Evolutionary conservation across 106 monocot species (phyloP), one percentile per base, ranked within the genome.

Genomic region (Alisma plantagoaquatica): DNA sequence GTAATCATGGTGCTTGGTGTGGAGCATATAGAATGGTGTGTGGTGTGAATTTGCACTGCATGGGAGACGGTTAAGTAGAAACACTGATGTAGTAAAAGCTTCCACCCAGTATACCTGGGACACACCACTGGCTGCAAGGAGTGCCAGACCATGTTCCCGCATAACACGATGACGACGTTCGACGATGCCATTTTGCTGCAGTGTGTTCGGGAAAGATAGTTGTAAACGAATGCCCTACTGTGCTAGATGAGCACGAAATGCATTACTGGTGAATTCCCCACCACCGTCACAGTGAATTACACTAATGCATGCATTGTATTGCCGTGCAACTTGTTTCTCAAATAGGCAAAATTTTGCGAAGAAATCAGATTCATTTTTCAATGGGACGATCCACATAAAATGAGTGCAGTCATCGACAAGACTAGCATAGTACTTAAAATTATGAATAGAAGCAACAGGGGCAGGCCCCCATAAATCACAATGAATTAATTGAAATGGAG

Each of bases 51-150:
- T 6, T 35, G 23, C 23, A 3, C 16, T 2, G 10, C 43, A 42
- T 20, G 58, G 43, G 10, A 58, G 12, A 15, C 58, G 18, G 25
- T 58, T 58, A n/a, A 58, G 27, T 10, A 58, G 58, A 27, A 35
- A 58, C 17, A 38, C 38, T 38, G 56, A 2, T 0, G 33, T 56
- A 9, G 35, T 35, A 19, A 56, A 33, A 0, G 35, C 10, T 23
- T 56, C 56, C 0, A 33, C 56, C 56, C 33, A 56, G 41, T 31
- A 31, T 23, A 35, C 2, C 11, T 22, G 33, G 12, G 56, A 41
- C 0, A 56, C 56, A 32, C 24, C 9, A 9, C n/a, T 31, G 31
- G 33, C 23, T 23, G 23, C 33, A 19, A 33, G 3, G 4, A 35
- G 7, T 10, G 25, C 14, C 23, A 33, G 56, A 20, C 20, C 11